phyloP scores from a whole-genome alignment of 2,329 filamentous ascomycete species.

The Trichophyton simii region DNA sequence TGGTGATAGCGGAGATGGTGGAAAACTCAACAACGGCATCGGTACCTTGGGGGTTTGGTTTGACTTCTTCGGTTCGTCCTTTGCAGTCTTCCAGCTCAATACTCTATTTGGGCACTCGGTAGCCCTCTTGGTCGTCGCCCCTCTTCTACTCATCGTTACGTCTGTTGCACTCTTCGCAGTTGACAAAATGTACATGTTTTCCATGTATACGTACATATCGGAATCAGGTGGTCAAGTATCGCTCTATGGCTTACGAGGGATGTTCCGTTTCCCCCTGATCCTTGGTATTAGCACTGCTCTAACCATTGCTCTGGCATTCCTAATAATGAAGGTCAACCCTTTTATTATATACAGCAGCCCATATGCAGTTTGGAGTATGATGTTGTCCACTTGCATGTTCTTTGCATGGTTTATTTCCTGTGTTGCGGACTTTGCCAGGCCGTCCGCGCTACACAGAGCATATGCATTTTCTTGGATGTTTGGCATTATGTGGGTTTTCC shows the following conservation, averaged over 20 bases:
- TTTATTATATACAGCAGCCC: constrained; percentile 81
- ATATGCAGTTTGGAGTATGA: constrained; percentile 82
- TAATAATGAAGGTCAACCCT: constrained; percentile 74
- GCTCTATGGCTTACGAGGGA: constrained; percentile 65
- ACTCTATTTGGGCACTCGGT: constrained; percentile 83
- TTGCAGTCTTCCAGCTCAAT: constrained; percentile 66
- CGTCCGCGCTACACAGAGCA: constrained; percentile 71
- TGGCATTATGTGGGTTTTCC: constrained; percentile 55
- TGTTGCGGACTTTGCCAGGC: constrained; percentile 64
- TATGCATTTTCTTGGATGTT: constrained; percentile 82
- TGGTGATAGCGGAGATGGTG: constrained; percentile 44
- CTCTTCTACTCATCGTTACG: constrained; percentile 57
- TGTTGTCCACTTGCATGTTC: constrained; percentile 67
- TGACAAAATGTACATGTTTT: constrained; percentile 84
- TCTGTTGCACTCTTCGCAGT: constrained; percentile 55
- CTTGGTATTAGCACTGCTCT: constrained; percentile 54
- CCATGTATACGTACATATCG: constrained; percentile 50
- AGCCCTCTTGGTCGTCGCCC: constrained; percentile 66
- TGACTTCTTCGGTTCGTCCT: constrained; percentile 68
- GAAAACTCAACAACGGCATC: constrained; percentile 53
- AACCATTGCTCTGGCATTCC: constrained; percentile 59
- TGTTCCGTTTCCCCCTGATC: constrained; percentile 72
- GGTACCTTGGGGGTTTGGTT: constrained; percentile 77
- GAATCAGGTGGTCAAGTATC: constrained; percentile 48
- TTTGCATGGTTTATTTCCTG: constrained; percentile 71